Evolutionary conservation across 768 basidiomycete genomes (phyloP).

Genomic region (Porphyrellus cyaneotinctus): DNA sequence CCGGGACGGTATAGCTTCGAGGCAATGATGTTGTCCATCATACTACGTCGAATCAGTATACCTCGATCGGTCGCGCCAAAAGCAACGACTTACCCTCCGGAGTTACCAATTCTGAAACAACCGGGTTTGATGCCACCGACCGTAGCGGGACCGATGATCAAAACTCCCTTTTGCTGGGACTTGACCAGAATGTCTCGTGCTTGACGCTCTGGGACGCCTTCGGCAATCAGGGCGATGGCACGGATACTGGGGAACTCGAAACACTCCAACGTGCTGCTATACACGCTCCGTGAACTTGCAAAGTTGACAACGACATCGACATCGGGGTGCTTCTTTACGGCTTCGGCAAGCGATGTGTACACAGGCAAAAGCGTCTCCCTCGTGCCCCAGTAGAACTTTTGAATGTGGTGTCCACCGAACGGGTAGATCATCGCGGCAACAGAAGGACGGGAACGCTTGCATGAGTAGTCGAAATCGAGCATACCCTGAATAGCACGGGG

Average conservation of each 20-base stretch:
- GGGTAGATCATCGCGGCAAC: constrained; percentile 99
- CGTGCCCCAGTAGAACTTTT: constrained; percentile 99
- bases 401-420: constrained; percentile 99
- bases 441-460: constrained; percentile 84
- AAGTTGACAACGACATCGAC: constrained; percentile 99
- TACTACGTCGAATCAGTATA: constrained; percentile 42
- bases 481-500: constrained; percentile 98
- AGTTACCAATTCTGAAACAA: constrained; percentile 99
- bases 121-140: constrained; percentile 99
- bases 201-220: constrained; percentile 98
- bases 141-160: constrained; percentile 95
- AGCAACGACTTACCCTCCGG: constrained; percentile 68
- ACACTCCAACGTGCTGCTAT: constrained; percentile 91
- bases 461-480: constrained; percentile 99
- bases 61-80: neutral
- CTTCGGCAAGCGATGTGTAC: constrained; percentile 89
- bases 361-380: constrained; percentile 98
- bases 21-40: constrained; percentile 99
- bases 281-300: constrained; percentile 89
- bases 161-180: constrained; percentile 78
- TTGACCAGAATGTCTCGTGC: constrained; percentile 93
- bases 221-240: constrained; percentile 89
- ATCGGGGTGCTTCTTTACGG: constrained; percentile 90
- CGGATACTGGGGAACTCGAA: constrained; percentile 46
- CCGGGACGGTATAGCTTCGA: constrained; percentile 98